A percentile compares a stretch with the other conserved stretches of the same genome.
These are phyloP conservation scores for Ogataea parapolymorpha DNA, from an alignment of 805 yeast genomes.

Conservation along the genomic window DNA sequence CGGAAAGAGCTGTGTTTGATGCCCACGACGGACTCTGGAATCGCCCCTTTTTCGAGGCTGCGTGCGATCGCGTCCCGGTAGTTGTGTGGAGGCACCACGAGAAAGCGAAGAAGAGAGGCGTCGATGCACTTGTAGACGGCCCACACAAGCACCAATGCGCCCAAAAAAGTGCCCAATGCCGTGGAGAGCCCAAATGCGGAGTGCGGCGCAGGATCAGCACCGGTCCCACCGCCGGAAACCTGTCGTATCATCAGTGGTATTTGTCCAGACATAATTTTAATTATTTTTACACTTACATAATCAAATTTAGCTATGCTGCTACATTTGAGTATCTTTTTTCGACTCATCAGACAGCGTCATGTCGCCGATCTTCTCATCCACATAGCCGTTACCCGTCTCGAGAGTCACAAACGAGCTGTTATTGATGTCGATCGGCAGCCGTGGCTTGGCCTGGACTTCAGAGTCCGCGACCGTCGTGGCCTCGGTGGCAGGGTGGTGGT, in stretches of 20 bases:
- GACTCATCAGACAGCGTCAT: conserved; percentile 21
- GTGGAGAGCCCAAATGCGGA: not conserved
- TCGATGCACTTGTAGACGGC: conserved; percentile 18
- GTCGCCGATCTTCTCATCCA: conserved; percentile 25
- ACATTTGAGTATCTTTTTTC: conserved; percentile 26
- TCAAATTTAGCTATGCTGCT: not conserved
- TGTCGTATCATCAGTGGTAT: not conserved
- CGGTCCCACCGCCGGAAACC: not conserved
- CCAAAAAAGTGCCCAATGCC: conserved; percentile 4
- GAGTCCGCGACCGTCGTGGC: conserved; percentile 1
- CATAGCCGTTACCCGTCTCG: conserved; percentile 17
- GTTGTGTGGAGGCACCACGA: conserved; percentile 28
- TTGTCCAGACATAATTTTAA: conserved; percentile 1
- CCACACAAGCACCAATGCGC: conserved; percentile 3
- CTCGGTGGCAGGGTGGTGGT: not conserved
- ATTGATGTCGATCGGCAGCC: conserved; percentile 7
- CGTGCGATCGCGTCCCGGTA: conserved; percentile 25
- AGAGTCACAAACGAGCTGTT: conserved; percentile 18
- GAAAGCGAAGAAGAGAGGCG: conserved; percentile 23
- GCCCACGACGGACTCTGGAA: conserved; percentile 25
- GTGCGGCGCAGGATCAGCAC: not conserved
- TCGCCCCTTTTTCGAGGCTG: conserved; percentile 22
- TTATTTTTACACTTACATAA: conserved; percentile 1
- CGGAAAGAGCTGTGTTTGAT: conserved; percentile 27
- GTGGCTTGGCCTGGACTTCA: conserved; percentile 1